A percentile compares a stretch with the other conserved stretches of the same genome.
Evolutionary conservation across 768 basidiomycete genomes (phyloP).

Genomic region (Leccinellum luteum): DNA sequence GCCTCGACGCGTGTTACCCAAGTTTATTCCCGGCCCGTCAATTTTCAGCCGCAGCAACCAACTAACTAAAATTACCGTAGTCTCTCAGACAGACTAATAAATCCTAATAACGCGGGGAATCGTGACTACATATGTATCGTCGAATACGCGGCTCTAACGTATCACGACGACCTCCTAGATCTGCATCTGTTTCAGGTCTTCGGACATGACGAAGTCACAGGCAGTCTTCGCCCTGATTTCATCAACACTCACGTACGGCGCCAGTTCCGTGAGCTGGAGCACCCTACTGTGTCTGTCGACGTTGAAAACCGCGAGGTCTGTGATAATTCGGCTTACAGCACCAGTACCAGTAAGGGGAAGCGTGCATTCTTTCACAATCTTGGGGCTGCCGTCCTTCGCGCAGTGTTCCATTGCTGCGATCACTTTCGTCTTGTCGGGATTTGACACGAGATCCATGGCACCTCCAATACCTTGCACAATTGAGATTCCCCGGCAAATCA

Average conservation of each 20-base stretch:
- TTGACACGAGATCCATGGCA: slow-evolving; percentile 95
- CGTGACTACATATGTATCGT: background rate
- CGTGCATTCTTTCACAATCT: slow-evolving; percentile 76
- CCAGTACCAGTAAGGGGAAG: slow-evolving; percentile 85
- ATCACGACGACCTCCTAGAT: slow-evolving; percentile 5
- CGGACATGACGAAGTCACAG: slow-evolving; percentile 65
- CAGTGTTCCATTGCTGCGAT: slow-evolving; percentile 88
- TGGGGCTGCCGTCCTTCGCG: slow-evolving; percentile 82
- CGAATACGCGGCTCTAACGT: background rate
- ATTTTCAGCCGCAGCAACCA: slow-evolving; percentile 17
- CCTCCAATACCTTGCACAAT: slow-evolving; percentile 75
- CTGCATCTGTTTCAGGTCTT: slow-evolving; percentile 49
- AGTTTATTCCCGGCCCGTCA: slow-evolving; percentile 5
- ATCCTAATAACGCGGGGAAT: background rate
- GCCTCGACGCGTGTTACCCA: background rate
- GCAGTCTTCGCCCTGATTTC: slow-evolving; percentile 82
- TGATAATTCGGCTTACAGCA: slow-evolving; percentile 86
- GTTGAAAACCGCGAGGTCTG: slow-evolving; percentile 85
- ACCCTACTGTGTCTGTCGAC: slow-evolving; percentile 71
- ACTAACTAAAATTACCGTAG: slow-evolving; percentile 1
- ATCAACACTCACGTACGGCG: slow-evolving; percentile 73
- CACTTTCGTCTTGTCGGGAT: slow-evolving; percentile 90
- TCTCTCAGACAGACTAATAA: background rate
- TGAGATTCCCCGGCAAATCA: slow-evolving; percentile 6
- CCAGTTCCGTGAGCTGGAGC: slow-evolving; percentile 72